phyloP scores from a whole-genome alignment of 257 asterid species.

The Solanum medicagineum region DNA sequence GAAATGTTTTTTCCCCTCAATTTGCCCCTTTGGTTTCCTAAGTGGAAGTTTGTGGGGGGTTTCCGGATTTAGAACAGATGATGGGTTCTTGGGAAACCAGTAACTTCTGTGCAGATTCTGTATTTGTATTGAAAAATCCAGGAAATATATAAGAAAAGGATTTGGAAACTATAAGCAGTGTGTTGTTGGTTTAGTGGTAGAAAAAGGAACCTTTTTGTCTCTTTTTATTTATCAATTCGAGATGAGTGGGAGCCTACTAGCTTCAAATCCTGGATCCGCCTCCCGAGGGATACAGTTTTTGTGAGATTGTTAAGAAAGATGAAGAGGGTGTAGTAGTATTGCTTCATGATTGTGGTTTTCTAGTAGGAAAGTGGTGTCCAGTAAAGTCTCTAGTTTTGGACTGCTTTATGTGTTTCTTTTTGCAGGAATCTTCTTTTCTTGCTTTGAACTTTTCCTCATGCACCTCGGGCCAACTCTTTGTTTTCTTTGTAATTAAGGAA shows the following conservation, averaged over 20 bases:
- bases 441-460: constrained; percentile 57
- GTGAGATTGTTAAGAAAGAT: not conserved
- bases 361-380: constrained; percentile 20
- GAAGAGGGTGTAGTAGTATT: not conserved
- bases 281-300: not conserved
- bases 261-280: not conserved
- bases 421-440: constrained; percentile 76
- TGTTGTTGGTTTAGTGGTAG: not conserved
- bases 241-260: not conserved
- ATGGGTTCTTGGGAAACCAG: not conserved
- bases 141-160: not conserved
- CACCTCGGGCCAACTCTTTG: constrained; percentile 1
- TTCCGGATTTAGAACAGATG: not conserved
- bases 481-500: constrained; percentile 57
- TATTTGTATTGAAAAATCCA: not conserved
- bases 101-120: not conserved
- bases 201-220: not conserved
- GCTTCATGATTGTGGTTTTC: not conserved
- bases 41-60: not conserved
- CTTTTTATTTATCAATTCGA: not conserved
- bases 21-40: not conserved
- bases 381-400: constrained; percentile 23
- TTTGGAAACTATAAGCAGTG: not conserved
- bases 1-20: not conserved
- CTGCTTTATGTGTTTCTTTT: constrained; percentile 35